Evolutionary conservation across 805 yeast species (phyloP).

Genomic region (Candida tibetensis): DNA sequence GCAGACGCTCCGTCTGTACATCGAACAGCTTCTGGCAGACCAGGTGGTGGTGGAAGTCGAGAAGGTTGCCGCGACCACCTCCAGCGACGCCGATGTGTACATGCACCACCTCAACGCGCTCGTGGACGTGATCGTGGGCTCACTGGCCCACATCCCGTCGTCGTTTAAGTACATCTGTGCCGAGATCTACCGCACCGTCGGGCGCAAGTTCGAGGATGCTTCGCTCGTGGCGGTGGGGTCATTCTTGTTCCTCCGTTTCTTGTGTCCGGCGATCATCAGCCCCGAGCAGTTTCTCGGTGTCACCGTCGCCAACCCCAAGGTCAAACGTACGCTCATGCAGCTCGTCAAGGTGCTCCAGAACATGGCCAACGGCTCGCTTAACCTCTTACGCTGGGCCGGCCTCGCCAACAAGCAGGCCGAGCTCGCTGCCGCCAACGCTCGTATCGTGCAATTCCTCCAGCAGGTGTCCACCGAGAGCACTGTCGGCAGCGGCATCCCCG

Average conservation of each 20-base stretch:
- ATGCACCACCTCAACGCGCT: conserved; percentile 54
- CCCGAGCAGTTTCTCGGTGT: conserved; percentile 61
- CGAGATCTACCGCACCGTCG: conserved; percentile 56
- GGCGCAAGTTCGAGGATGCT: conserved; percentile 60
- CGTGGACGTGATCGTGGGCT: conserved; percentile 56
- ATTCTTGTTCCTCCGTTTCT: conserved; percentile 73
- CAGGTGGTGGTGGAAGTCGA: conserved; percentile 65
- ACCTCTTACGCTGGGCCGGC: conserved; percentile 62
- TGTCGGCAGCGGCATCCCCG: background rate
- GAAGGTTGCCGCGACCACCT: conserved; percentile 36
- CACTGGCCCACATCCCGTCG: conserved; percentile 59
- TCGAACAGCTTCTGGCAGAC: conserved; percentile 48
- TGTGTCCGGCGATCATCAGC: conserved; percentile 87
- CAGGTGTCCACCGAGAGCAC: conserved; percentile 18
- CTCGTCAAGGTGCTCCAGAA: conserved; percentile 82
- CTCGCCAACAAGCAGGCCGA: conserved; percentile 42
- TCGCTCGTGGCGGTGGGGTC: conserved; percentile 74
- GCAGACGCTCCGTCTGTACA: conserved; percentile 51
- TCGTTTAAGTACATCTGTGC: conserved; percentile 72
- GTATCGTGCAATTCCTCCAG: conserved; percentile 28
- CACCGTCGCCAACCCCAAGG: conserved; percentile 27
- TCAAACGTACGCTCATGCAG: conserved; percentile 67
- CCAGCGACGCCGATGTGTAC: conserved; percentile 43
- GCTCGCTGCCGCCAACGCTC: conserved; percentile 25
- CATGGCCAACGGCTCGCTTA: conserved; percentile 78